A percentile compares a stretch with the other conserved stretches of the same genome.
phyloP scores from a whole-genome alignment of 345 rosid species.

The Eucalyptus melliodora region DNA sequence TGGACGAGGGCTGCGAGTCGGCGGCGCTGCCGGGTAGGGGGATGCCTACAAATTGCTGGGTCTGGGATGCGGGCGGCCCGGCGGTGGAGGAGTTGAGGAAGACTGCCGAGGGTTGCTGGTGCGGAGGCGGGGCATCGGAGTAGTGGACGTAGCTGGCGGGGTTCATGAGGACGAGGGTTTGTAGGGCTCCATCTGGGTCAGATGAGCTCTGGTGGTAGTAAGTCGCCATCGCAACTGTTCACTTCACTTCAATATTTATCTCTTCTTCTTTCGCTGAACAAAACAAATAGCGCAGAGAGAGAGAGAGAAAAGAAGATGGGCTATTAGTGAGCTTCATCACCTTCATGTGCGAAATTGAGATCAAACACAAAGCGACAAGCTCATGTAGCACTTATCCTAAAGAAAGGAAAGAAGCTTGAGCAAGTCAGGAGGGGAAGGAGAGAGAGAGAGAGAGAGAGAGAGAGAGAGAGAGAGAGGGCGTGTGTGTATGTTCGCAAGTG shows the following conservation, averaged over 20 bases:
- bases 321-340: background rate
- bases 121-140: constrained; percentile 37
- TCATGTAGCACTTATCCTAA: background rate
- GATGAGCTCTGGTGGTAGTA: constrained; percentile 76
- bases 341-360: background rate
- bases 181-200: constrained; percentile 60
- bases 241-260: background rate
- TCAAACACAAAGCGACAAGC: background rate
- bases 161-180: constrained; percentile 95
- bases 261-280: background rate
- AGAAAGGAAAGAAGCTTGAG: background rate
- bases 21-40: constrained; percentile 47
- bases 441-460: background rate
- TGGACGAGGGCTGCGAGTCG: constrained; percentile 21
- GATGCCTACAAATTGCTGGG: constrained; percentile 83
- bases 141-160: constrained; percentile 81
- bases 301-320: background rate
- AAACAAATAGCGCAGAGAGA: background rate
- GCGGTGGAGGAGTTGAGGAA: constrained; percentile 35
- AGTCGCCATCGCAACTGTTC: constrained; percentile 43
- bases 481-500: background rate
- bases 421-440: background rate
- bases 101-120: constrained; percentile 16
- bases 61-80: constrained; percentile 25
- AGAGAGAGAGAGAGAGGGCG: background rate